Evolutionary conservation across 495 filamentous ascomycete genomes (phyloP).

Genomic region (Penicillium arizonense): DNA sequence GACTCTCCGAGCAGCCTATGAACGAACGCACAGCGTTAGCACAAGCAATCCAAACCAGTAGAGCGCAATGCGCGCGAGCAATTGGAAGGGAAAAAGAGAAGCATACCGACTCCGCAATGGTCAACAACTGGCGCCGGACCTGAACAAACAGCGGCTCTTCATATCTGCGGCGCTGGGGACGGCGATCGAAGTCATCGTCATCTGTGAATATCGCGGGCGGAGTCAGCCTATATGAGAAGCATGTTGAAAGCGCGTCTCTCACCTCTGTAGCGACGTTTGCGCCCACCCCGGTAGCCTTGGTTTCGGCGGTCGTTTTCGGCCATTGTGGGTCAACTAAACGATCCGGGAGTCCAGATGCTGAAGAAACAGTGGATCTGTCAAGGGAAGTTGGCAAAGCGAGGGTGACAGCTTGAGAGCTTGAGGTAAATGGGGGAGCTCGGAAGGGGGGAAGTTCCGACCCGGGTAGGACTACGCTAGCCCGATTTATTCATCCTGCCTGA

Average conservation of each 20-base stretch:
- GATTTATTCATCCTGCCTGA: too few species aligned
- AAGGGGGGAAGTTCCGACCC: constrained; percentile 13
- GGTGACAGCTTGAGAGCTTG: constrained; percentile 10
- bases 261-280: constrained; percentile 66
- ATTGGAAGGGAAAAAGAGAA: constrained; percentile 3
- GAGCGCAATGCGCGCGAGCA: constrained; percentile 6
- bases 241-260: constrained; percentile 10
- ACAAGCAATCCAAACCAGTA: constrained; percentile 3
- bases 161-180: constrained; percentile 71
- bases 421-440: constrained; percentile 11
- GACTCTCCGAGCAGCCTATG: constrained; percentile 66
- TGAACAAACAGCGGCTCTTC: constrained; percentile 74
- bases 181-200: constrained; percentile 73
- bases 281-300: constrained; percentile 56
- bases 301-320: constrained; percentile 70
- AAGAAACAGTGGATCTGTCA: not conserved
- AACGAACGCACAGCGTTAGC: not conserved
- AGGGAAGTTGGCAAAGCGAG: not conserved
- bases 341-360: not conserved
- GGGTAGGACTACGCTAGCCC: not conserved
- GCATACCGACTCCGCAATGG: constrained; percentile 78
- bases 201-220: constrained; percentile 42
- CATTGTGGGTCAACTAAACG: constrained; percentile 45
- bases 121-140: constrained; percentile 75
- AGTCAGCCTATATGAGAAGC: constrained; percentile 12